A percentile compares a stretch with the other conserved stretches of the same genome.
phyloP scores from a whole-genome alignment of 352 stramenopile species.

The Globisporangium cystogenes region DNA sequence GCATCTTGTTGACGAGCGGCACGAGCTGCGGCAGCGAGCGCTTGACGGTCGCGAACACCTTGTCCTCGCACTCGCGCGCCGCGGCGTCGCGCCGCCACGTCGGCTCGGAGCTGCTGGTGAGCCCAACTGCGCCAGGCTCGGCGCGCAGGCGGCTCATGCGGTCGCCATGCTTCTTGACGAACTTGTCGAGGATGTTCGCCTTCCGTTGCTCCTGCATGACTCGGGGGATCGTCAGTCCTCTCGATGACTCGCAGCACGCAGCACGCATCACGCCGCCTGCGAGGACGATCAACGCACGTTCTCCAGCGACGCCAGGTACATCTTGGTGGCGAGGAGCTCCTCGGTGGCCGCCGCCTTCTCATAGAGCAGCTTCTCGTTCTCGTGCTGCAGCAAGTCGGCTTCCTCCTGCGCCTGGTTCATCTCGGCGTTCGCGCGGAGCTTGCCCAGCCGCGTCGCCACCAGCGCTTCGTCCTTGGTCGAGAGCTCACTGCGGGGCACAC shows the following conservation, averaged over 20 bases:
- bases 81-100: conserved; percentile 36
- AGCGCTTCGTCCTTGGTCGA: conserved; percentile 50
- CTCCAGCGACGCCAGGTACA: conserved; percentile 66
- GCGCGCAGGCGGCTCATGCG: conserved; percentile 45
- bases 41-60: conserved; percentile 50
- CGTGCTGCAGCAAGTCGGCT: conserved; percentile 41
- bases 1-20: conserved; percentile 59
- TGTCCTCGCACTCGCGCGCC: conserved; percentile 46
- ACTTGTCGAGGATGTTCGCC: conserved; percentile 64
- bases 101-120: not conserved
- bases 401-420: conserved; percentile 51
- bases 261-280: no score
- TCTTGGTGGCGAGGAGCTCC: conserved; percentile 57
- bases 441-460: conserved; percentile 38
- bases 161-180: conserved; percentile 77
- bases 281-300: conserved; percentile 22
- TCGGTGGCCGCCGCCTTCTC: conserved; percentile 59
- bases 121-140: conserved; percentile 9
- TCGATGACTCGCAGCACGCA: no score
- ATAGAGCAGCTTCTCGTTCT: conserved; percentile 57
- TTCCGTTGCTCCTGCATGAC: conserved; percentile 71
- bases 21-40: conserved; percentile 58
- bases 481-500: conserved; percentile 46
- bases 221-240: no score
- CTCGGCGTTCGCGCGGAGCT: conserved; percentile 48